Base-by-base conservation (phyloP, 1,284 basidiomycete species). In the Irpex sp. region DNA sequence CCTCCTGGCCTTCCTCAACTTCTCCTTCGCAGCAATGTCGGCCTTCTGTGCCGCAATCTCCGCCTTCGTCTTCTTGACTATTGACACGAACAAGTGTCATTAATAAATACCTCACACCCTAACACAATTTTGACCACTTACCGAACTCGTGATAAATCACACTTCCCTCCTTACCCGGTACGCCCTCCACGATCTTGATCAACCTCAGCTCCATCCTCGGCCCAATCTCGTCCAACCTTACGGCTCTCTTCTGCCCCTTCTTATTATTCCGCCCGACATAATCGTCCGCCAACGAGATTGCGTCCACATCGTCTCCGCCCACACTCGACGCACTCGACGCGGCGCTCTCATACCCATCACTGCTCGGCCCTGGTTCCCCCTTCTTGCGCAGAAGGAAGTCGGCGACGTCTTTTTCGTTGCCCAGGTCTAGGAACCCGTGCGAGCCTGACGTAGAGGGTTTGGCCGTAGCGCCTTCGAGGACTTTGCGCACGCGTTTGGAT, bases 181-280 rank as follows among this genome's bases (percentile, higher is more conserved):
- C 80, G n/a, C 96, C 95, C 75, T 98, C 96, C 17, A 90, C 87
- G 66, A 99, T 94, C 81, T 99, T 99, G 72, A 98, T 87, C 66
- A 99, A 81, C 68, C 86, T 85, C 68, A 98, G 78, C 76, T 99
- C 97, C 87, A 99, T 90, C 69, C 97, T 82, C 33, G 97, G 97
- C 0, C 97, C 97, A 58, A 98, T 88, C 78, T 99, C 97, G 61
- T 96, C 91, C 62, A 99, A 79, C 65, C 89, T 83, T 1, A 99
- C 93, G 2, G 97, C 97, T 66, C 95, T 87, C 77, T 93, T 89
- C 72, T 92, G 87, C 1, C 95, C 95, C 74, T 90, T 93, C 72
- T 89, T 89, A 75, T 98, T 98, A 65, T 96, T 97, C 71, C 96
- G 80, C 17, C 97, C 97, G 31, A 98, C 90, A 74, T 98, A 98